Evolutionary conservation across 345 rosid genomes (phyloP).

Genomic region (Cardiospermum halicacabum): DNA sequence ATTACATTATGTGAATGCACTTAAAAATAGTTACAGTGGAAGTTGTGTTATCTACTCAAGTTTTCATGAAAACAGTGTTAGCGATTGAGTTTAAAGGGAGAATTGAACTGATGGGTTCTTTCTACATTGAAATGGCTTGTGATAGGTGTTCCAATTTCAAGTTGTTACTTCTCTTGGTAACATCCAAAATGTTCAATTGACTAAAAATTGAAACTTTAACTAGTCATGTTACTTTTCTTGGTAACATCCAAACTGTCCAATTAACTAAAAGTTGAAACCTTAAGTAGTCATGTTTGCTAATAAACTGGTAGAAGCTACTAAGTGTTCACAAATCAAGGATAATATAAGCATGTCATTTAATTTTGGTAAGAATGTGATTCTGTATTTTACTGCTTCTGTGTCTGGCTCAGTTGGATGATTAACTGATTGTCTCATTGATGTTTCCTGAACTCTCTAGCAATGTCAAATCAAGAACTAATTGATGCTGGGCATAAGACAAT

Average conservation of each 20-base stretch:
- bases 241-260: neutral
- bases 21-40: neutral
- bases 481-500: conserved; percentile 73
- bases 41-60: neutral
- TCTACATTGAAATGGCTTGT: neutral
- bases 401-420: neutral
- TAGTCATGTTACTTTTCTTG: neutral
- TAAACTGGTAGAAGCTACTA: neutral
- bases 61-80: neutral
- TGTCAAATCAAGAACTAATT: conserved; percentile 91
- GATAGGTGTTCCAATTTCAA: neutral
- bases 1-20: neutral
- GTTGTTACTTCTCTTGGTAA: neutral
- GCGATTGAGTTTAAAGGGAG: neutral
- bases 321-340: neutral
- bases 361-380: neutral
- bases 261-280: neutral
- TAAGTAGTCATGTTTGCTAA: neutral
- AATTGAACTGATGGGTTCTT: neutral
- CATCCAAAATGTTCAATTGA: neutral
- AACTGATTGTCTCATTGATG: neutral
- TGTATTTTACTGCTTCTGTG: neutral
- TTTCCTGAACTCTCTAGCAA: conserved; percentile 42
- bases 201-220: no score
- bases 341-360: neutral